Evolutionary conservation across 2,329 filamentous ascomycete species (phyloP), one percentile per base, ranked within the genome.

Genomic region (Herpotrichia juniperi): DNA sequence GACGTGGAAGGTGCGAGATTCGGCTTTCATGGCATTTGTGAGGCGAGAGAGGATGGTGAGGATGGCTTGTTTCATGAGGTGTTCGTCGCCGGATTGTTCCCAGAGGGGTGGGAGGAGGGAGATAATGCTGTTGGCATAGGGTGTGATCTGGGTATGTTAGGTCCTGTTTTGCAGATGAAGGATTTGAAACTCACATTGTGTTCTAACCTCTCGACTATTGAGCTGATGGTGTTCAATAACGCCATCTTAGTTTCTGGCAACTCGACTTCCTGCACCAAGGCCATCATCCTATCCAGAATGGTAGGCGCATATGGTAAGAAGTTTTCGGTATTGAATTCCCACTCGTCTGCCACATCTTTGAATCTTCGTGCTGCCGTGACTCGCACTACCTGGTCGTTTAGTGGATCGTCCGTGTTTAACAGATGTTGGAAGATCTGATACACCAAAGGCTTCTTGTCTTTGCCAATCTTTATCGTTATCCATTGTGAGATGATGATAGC

Each of bases 61-160:
- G 46, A 97, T 92, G 1, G 91, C 87, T 74, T 97, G 93, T 74
- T 97, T 97, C 80, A 97, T 89, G 72, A 97, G 85, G 74, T 92
- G 91, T 66, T 94, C 90, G 54, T 96, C 89, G 0, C 88, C 91
- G 2, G 90, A 91, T 46, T 87, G 85, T 54, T 90, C 87, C 94
- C 94, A 99, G 0, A 97, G 80, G 3, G 81, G 81, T 0, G 93
- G 93, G 6, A 97, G 80, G 11, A 92, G 83, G 1, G 84, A 80
- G 73, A 99, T 88, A 54, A 99, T 89, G 53, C 88, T 85, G 63
- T 96, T 91, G 4, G 91, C 90, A 54, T 83, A 87, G 1, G 83
- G 83, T 2, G 79, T 77, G 52, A 87, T 85, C 79, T 83, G 26
- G 3, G 7, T 11, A 2, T 21, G 12, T n/a, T 16, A 22, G 26